Evolutionary conservation across 2,329 filamentous ascomycete species (phyloP), one percentile per base, ranked within the genome.

Genomic region (Aspergillus eucalypticola): DNA sequence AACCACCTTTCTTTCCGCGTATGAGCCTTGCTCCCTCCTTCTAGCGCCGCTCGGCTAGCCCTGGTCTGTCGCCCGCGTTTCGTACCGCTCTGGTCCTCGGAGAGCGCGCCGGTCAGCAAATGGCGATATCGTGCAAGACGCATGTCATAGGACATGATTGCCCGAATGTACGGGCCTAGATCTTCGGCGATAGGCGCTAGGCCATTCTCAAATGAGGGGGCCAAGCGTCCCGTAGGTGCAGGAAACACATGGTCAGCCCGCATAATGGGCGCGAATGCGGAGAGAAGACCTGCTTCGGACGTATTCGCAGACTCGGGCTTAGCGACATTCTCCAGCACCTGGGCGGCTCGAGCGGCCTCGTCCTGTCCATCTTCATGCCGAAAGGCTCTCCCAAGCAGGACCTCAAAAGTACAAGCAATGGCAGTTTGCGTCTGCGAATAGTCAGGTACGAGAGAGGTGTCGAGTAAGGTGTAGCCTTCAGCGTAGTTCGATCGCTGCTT

Each of bases 141-240:
- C 19, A 86, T 79, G 67, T 98, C 94, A 70, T 89, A 90, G 0
- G 87, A 82, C 2, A 94, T 87, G 61, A 99, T 98, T 39, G 84
- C 83, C 10, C 96, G 90, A n/a, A 98, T 85, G 73, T 91, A 98
- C 0, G 96, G 95, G 0, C 92, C 93, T 2, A 98, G 81, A 64
- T 99, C 95, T 11, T 88, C 79, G 0, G 85, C 83, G 32, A 96
- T 86, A 19, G 88, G 80, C 0, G 76, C 73, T 67, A 90, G 78
- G 0, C 87, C 86, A 46, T 90, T 86, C 68, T 96, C 92, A 65
- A 96, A 92, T 0, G 89, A 86, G 0, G 91, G 93, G 0, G 89
- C 73, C 54, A 74, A 66, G 13, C 76, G 75, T 10, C 74, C 75
- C 21, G 69, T 71, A 13, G 73, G 59, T 3, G 68, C 60, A 17